Evolutionary conservation across 1,284 basidiomycete genomes (phyloP), one percentile per base, ranked within the genome.

Genomic region (Microbotryum violaceum): DNA sequence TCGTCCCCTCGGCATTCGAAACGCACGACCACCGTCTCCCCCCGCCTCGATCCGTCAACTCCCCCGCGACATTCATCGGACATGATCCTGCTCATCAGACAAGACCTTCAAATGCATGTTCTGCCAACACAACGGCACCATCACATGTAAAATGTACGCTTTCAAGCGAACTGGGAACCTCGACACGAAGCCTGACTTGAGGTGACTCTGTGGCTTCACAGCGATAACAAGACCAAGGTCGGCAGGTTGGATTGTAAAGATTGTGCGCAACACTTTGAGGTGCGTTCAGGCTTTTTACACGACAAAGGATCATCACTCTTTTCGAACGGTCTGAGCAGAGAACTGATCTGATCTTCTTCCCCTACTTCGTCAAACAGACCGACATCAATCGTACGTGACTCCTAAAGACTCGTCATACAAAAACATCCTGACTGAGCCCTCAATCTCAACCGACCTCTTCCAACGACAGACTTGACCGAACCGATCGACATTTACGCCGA

Each of bases 51-150:
- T 2, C 20, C 25, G 2, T 23, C 50, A 12, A 50, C n/a, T n/a
- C 6, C 27, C 48, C 16, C 4, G 12, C 5, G 9, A n/a, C 37
- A 20, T n/a, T 46, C 21, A 21, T 29, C 16, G 27, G 25, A 44
- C 7, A 16, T 21, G 21, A 27, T 51, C 10, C 6, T 1, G 47
- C 6, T 9, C 4, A 1, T 16, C 62, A 69, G 75, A 76, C 60
- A 76, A 75, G 60, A 70, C 73, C 12, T 77, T 77, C 69, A 74
- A 74, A 21, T 77, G 77, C 60, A 67, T 77, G 44, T 77, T 77
- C 64, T 77, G 75, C 71, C 72, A 75, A 25, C 74, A 76, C 54
- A 72, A 74, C 21, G 72, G 71, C 25, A 70, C 72, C 0, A 74
- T 77, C 16, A 72, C 71, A 5, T 77, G 75, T 68, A 75, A 77